Evolutionary conservation across 1,284 basidiomycete genomes (phyloP), one percentile per base, ranked within the genome.

Genomic region (Melanopsichium pennsylvanicum): DNA sequence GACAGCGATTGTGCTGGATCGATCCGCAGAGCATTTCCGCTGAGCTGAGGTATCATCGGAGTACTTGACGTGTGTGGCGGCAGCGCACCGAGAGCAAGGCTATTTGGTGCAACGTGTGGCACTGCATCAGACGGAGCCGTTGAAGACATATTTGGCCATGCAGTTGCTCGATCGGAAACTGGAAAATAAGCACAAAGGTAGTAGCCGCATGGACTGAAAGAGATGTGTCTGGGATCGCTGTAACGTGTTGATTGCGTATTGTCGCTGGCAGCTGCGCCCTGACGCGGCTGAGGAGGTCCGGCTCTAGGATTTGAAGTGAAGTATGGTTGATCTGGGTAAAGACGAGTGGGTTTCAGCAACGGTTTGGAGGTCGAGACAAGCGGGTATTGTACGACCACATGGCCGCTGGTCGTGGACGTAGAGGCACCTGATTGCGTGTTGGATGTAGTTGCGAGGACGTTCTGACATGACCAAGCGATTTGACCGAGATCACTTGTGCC

Each of bases 201-300:
- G 50, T 51, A 70, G 16, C 68, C 68, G 41, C 68, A 70, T 2
- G 52, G 62, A 42, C 68, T 70, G 51, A 70, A 70, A 9, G 52
- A 48, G 40, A 70, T 66, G 32, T 54, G 36, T 32, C 18, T 44
- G 5, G 67, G 60, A 35, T 64, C 67, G 31, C 40, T 48, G 18
- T 55, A 63, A 29, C 29, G 29, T 16, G 32, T 35, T 5, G 41
- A n/a, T 12, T 19, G 34, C 7, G 10, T 18, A 7, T 10, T 11
- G 6, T 3, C 25, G 26, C n/a, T 12, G n/a, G 27, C 16, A 15
- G 29, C 10, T 23, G 34, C 16, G 7, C 22, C 33, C 2, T 22
- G 19, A 15, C 26, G 46, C 13, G 31, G 35, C 9, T 54, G 55
- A 15, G 61, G 58, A 4, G 49, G 26, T 10, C 23, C 49, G 26